Evolutionary conservation across 257 asterid genomes (phyloP), one percentile per base, ranked within the genome.

Genomic region (Gynochthodes officinalis): DNA sequence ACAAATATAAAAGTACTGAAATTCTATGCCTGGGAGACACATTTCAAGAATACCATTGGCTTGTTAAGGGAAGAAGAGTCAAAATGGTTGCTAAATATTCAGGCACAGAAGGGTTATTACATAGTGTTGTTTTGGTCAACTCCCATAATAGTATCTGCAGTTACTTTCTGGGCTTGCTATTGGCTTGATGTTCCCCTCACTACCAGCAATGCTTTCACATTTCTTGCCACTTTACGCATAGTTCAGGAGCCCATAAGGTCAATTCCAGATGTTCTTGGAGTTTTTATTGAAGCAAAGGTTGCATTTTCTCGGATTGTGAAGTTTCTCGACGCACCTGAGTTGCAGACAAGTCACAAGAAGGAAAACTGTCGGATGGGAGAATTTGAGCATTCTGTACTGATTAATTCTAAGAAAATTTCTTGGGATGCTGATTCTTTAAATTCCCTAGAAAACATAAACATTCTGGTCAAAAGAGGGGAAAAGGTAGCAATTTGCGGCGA

Each of bases 401-500:
- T 82, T 70, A 61, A 76, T 23, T 76, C 77, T 28, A 65, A 12
- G 49, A 64, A 19, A 32, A 72, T 83, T 68, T 80, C 84, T 30
- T 83, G 84, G 84, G 84, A 74, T 1, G 54, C 50, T 15, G 44
- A 39, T 23, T 33, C 74, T 8, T 61, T 39, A 18, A 71, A 61
- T 37, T 52, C 63, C 39, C 61, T 83, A 9, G 33, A 37, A 63
- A 46, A 64, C 70, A 76, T 83, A 46, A 57, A 19, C 33, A 63
- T 83, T 44, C 61, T 32, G 61, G 78, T 83, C n/a, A 79, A 72
- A 64, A 79, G 55, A 0, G 84, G 86, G 42, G 69, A 79, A 75
- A 83, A 77, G 53, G 55, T 83, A 35, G 86, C 84, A 2, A 75
- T 80, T 37, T 83, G 86, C 59, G 86, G 86, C 74, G 86, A 80